Evolutionary conservation across 306 rosid genomes (phyloP).

Genomic region (Morella rubra): DNA sequence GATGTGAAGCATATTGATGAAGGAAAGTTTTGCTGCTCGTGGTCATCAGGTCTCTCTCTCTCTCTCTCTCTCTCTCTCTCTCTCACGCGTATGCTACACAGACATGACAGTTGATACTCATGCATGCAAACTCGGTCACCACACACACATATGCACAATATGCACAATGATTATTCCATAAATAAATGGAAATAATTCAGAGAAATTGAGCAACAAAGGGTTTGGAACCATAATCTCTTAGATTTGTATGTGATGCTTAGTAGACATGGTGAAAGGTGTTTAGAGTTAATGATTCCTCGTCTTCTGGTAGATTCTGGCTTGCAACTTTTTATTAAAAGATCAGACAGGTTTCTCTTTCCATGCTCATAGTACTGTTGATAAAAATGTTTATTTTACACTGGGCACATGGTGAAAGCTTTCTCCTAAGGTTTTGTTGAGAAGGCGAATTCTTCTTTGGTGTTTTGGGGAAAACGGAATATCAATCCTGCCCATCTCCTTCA

Average conservation of each 20-base stretch:
- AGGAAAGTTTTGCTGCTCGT: slow-evolving; percentile 61
- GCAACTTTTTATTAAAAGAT: neutral
- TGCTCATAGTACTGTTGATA: neutral
- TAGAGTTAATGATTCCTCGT: neutral
- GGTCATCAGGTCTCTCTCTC: slow-evolving; percentile 51
- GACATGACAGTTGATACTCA: too few species aligned
- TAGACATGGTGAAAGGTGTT: neutral
- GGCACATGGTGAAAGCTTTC: neutral
- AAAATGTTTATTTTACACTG: neutral
- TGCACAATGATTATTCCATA: neutral
- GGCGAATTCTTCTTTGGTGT: neutral
- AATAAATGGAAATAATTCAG: neutral
- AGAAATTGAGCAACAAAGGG: neutral
- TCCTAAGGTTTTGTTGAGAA: neutral
- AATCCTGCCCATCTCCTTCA: neutral
- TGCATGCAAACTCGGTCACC: neutral
- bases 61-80: slow-evolving; percentile 12
- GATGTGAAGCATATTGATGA: slow-evolving; percentile 58
- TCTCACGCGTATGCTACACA: neutral
- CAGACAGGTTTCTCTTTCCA: neutral
- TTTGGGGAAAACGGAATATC: neutral
- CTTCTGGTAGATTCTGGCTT: neutral
- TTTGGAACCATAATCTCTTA: neutral
- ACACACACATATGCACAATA: neutral
- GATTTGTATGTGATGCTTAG: neutral